phyloP scores from a whole-genome alignment of 345 rosid genomes.

The Gossypium arboreum region DNA sequence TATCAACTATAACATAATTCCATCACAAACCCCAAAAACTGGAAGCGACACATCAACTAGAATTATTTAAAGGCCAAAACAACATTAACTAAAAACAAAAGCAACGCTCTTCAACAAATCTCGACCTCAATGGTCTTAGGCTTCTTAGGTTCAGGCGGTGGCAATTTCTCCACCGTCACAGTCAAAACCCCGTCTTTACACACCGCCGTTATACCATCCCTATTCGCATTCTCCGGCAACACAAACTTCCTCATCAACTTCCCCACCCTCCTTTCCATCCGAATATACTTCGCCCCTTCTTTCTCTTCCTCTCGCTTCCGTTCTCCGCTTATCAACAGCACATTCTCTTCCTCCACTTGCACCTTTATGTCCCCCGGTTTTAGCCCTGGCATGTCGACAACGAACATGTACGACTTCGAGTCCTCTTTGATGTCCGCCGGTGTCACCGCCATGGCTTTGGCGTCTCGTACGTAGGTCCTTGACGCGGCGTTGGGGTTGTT shows the following conservation, averaged over 20 bases:
- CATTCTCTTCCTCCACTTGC: slow-evolving; percentile 55
- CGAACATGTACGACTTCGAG: slow-evolving; percentile 40
- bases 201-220: slow-evolving; percentile 35
- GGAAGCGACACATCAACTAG: no score
- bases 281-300: slow-evolving; percentile 48
- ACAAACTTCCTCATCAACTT: slow-evolving; percentile 55
- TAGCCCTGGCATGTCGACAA: slow-evolving; percentile 62
- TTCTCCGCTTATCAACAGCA: slow-evolving; percentile 53
- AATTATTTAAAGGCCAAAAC: background rate
- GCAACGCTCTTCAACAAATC: slow-evolving; percentile 28
- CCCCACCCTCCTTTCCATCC: slow-evolving; percentile 62
- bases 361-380: slow-evolving; percentile 52
- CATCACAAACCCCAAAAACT: no score
- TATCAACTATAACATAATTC: no score
- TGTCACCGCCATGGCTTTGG: slow-evolving; percentile 56
- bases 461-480: slow-evolving; percentile 40
- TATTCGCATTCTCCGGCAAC: slow-evolving; percentile 55
- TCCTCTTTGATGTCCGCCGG: slow-evolving; percentile 49
- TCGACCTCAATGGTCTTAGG: slow-evolving; percentile 48
- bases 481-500: slow-evolving; percentile 31
- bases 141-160: slow-evolving; percentile 64
- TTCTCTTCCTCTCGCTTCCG: slow-evolving; percentile 51
- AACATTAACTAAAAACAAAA: background rate
- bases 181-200: slow-evolving; percentile 60
- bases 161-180: slow-evolving; percentile 48